Evolutionary conservation across 345 rosid species (phyloP).

Genomic region (Sonneratia alba): DNA sequence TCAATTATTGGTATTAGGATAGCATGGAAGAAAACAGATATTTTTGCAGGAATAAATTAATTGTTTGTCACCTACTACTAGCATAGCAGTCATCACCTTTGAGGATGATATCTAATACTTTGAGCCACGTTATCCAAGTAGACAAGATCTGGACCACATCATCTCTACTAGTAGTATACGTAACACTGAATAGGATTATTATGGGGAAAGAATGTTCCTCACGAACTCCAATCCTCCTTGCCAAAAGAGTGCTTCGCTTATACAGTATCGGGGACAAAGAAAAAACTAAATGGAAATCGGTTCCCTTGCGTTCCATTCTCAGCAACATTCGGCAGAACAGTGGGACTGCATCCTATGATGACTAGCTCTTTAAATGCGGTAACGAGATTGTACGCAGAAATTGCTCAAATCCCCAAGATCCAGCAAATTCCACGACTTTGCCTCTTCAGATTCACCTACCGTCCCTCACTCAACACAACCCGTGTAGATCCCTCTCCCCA

Average conservation of each 20-base stretch:
- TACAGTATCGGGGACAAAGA: background rate
- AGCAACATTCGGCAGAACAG: slow-evolving; percentile 3
- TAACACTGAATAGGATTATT: background rate
- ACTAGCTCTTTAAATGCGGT: background rate
- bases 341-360: background rate
- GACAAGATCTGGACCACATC: background rate
- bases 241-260: background rate
- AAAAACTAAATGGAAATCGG: background rate
- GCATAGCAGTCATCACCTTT: background rate
- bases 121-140: slow-evolving; percentile 1
- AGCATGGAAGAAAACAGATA: background rate
- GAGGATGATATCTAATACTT: background rate
- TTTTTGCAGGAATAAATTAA: background rate
- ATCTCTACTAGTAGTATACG: background rate
- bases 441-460: background rate
- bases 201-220: background rate
- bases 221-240: background rate
- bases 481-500: background rate
- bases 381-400: background rate
- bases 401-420: background rate
- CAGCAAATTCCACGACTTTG: background rate
- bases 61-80: slow-evolving; percentile 2
- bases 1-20: slow-evolving; percentile 4
- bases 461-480: background rate
- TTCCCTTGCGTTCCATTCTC: background rate